These are phyloP conservation scores for Rhododendron henanense DNA, from an alignment of 148 eudicot species.

Conservation along the genomic window DNA sequence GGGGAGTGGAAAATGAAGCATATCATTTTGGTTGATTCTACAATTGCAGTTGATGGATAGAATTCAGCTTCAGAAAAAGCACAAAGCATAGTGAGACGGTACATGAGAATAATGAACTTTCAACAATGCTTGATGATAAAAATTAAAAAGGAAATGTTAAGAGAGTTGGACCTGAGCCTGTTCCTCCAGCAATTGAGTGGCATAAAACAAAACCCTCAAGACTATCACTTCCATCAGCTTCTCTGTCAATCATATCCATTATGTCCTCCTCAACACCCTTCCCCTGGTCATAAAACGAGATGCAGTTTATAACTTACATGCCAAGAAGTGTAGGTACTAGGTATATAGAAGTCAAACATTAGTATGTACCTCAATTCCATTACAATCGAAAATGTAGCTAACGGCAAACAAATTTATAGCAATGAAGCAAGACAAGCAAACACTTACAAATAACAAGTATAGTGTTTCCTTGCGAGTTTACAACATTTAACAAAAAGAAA, in stretches of 20 bases:
- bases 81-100: neutral
- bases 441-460: neutral
- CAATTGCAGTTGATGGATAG: neutral
- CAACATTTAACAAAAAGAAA: neutral
- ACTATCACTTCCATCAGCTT: slow-evolving; percentile 99
- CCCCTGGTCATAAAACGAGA: slow-evolving; percentile 41
- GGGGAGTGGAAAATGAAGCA: neutral
- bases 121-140: neutral
- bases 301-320: neutral
- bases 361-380: neutral
- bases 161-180: slow-evolving; percentile 75
- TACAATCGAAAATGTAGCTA: neutral
- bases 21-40: neutral
- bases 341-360: neutral
- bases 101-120: neutral
- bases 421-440: neutral
- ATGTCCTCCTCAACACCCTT: slow-evolving; percentile 91
- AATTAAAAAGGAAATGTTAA: neutral
- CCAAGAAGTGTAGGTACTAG: neutral
- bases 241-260: slow-evolving; percentile 99
- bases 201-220: slow-evolving; percentile 98
- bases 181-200: slow-evolving; percentile 99
- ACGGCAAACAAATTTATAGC: neutral
- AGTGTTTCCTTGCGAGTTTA: neutral
- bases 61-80: neutral